These are phyloP conservation scores for Choanephora cucurbitarum DNA, from an alignment of 371 early-diverging fungal genomes.

Conservation along the genomic window DNA sequence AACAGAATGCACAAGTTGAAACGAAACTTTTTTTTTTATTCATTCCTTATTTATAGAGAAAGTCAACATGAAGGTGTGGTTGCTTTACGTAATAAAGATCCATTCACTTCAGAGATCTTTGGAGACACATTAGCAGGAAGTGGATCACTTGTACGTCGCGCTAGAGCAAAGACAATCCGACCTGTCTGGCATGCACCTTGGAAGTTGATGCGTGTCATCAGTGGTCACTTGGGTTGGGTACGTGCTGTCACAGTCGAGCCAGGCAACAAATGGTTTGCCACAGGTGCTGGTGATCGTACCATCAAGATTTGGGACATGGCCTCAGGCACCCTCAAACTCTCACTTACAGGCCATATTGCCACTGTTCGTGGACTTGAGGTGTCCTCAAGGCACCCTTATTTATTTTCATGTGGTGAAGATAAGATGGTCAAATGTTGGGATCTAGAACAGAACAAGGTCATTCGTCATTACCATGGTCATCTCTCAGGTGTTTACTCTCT, in stretches of 20 bases:
- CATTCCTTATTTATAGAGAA: too few relatives aligned
- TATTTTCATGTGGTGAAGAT: constrained; percentile 96
- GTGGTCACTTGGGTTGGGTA: constrained; percentile 98
- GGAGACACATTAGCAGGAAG: constrained; percentile 48
- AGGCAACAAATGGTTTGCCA: constrained; percentile 96
- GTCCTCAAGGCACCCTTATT: constrained; percentile 92
- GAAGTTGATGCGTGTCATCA: constrained; percentile 96
- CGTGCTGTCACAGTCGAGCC: constrained; percentile 91
- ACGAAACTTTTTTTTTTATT: too few relatives aligned
- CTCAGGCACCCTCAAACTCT: constrained; percentile 91
- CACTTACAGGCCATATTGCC: constrained; percentile 96
- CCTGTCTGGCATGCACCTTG: constrained; percentile 98
- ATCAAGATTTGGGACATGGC: constrained; percentile 99
- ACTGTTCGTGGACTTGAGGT: constrained; percentile 93
- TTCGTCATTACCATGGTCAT: constrained; percentile 98
- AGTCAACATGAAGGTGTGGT: constrained; percentile 43
- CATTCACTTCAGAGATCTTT: constrained; percentile 51
- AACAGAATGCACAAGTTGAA: too few relatives aligned
- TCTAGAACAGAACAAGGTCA: constrained; percentile 95
- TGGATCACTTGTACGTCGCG: constrained; percentile 62
- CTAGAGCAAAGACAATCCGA: constrained; percentile 58
- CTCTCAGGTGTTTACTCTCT: constrained; percentile 90
- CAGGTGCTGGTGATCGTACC: constrained; percentile 94
- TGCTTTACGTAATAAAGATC: constrained; percentile 48
- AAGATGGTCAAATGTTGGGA: constrained; percentile 99